A percentile compares a stretch with the other conserved stretches of the same genome.
Conservation (phyloP, 495 filamentous ascomycete species). For the Pyronema omphalodes region DNA sequence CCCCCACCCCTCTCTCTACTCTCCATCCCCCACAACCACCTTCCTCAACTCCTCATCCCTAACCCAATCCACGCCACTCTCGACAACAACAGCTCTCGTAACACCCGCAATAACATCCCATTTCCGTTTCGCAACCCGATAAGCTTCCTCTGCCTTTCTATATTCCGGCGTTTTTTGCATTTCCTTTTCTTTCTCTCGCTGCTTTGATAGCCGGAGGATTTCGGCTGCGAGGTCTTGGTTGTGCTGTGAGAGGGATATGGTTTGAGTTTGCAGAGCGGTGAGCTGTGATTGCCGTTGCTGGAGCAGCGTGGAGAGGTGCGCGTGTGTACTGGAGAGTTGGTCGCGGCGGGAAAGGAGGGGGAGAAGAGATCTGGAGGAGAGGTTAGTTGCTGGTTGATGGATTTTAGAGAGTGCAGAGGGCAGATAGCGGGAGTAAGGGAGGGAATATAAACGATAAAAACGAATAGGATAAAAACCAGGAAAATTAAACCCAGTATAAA, state of each 20-base stretch:
- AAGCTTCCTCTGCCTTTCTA: slow-evolving; percentile 8
- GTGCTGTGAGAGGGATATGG: not conserved
- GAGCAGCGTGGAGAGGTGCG: slow-evolving; percentile 19
- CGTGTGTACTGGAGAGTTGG: slow-evolving; percentile 18
- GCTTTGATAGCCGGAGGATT: slow-evolving; percentile 9
- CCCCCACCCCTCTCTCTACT: not conserved
- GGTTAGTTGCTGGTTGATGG: not conserved
- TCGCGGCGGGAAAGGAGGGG: slow-evolving; percentile 20
- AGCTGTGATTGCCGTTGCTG: slow-evolving; percentile 4
- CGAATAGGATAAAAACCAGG: no score
- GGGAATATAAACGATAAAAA: no score
- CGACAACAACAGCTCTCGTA: slow-evolving; percentile 36
- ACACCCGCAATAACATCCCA: slow-evolving; percentile 22
- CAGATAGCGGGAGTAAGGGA: not conserved
- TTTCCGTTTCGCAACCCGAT: slow-evolving; percentile 9
- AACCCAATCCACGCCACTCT: slow-evolving; percentile 72
- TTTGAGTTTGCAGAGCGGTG: not conserved
- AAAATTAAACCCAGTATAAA: no score
- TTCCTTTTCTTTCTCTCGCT: slow-evolving; percentile 8
- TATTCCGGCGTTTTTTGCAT: slow-evolving; percentile 8
- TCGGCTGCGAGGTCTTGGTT: slow-evolving; percentile 6
- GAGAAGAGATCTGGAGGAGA: slow-evolving; percentile 9
- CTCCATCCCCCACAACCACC: slow-evolving; percentile 44
- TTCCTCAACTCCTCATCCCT: slow-evolving; percentile 47
- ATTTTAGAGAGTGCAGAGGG: slow-evolving; percentile 3